phyloP scores from a whole-genome alignment of 1,284 basidiomycete genomes.

The Polyporus tsugae region DNA sequence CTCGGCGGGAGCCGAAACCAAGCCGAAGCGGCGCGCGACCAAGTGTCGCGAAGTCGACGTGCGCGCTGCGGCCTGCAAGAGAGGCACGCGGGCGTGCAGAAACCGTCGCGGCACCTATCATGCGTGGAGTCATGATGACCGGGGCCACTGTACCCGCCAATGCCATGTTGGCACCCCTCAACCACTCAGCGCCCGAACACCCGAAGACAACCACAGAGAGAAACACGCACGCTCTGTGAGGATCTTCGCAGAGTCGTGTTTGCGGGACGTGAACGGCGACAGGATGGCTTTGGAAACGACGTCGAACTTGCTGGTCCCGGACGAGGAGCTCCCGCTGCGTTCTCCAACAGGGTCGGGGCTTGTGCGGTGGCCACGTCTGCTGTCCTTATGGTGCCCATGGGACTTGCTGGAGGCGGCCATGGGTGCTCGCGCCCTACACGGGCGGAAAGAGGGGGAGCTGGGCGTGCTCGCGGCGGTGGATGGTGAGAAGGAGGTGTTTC shows the following conservation, averaged over 20 bases:
- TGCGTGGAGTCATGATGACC: slow-evolving; percentile 87
- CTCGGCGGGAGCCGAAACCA: slow-evolving; percentile 66
- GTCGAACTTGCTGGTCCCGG: slow-evolving; percentile 54
- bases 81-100: slow-evolving; percentile 59
- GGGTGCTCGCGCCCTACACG: slow-evolving; percentile 23
- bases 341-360: slow-evolving; percentile 47
- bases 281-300: slow-evolving; percentile 72
- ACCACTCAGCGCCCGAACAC: slow-evolving; percentile 17
- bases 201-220: slow-evolving; percentile 1
- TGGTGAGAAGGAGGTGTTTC: slow-evolving; percentile 18
- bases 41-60: slow-evolving; percentile 74
- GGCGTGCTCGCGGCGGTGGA: slow-evolving; percentile 22
- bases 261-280: slow-evolving; percentile 71
- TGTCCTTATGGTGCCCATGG: slow-evolving; percentile 29
- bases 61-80: slow-evolving; percentile 47
- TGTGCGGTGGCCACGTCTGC: slow-evolving; percentile 44
- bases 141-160: slow-evolving; percentile 73
- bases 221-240: slow-evolving; percentile 71
- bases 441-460: slow-evolving; percentile 19
- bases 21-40: slow-evolving; percentile 78
- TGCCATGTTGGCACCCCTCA: slow-evolving; percentile 26
- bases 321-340: slow-evolving; percentile 34
- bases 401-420: slow-evolving; percentile 39
- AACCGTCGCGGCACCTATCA: slow-evolving; percentile 74
- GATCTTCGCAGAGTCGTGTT: slow-evolving; percentile 72